phyloP scores from a whole-genome alignment of 768 basidiomycete species.

The Amanita pseudoporphyria region DNA sequence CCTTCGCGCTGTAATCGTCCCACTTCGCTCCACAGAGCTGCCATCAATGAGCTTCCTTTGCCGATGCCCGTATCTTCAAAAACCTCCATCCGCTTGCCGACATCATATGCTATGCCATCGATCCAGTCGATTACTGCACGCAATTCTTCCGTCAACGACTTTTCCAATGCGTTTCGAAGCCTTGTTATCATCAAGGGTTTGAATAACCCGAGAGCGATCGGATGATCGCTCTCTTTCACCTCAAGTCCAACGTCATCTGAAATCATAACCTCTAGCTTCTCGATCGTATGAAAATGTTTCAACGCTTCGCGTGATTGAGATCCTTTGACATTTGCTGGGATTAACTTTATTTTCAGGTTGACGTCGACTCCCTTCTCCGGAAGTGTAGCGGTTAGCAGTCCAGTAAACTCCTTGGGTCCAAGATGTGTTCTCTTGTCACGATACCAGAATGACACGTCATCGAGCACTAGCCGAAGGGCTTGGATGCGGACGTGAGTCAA shows the following conservation, averaged over 20 bases:
- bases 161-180: conserved; percentile 52
- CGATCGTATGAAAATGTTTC: conserved; percentile 49
- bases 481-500: conserved; percentile 59
- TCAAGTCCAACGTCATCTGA: conserved; percentile 45
- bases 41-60: conserved; percentile 37
- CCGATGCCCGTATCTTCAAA: conserved; percentile 56
- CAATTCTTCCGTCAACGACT: conserved; percentile 46
- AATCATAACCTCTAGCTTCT: conserved; percentile 43
- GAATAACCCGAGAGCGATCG: conserved; percentile 51
- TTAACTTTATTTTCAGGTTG: conserved; percentile 55
- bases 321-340: conserved; percentile 41
- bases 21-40: conserved; percentile 61
- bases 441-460: conserved; percentile 69
- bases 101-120: conserved; percentile 52
- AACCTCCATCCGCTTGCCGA: conserved; percentile 46
- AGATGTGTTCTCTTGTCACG: conserved; percentile 46
- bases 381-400: conserved; percentile 50
- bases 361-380: conserved; percentile 62
- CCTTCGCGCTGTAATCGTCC: conserved; percentile 39
- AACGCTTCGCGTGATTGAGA: conserved; percentile 27
- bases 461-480: conserved; percentile 52
- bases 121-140: conserved; percentile 37
- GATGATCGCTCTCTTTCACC: conserved; percentile 55
- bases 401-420: conserved; percentile 48
- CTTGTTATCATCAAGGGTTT: conserved; percentile 49